Base-by-base conservation (phyloP, 345 rosid species). In the Sonneratia caseolaris region DNA sequence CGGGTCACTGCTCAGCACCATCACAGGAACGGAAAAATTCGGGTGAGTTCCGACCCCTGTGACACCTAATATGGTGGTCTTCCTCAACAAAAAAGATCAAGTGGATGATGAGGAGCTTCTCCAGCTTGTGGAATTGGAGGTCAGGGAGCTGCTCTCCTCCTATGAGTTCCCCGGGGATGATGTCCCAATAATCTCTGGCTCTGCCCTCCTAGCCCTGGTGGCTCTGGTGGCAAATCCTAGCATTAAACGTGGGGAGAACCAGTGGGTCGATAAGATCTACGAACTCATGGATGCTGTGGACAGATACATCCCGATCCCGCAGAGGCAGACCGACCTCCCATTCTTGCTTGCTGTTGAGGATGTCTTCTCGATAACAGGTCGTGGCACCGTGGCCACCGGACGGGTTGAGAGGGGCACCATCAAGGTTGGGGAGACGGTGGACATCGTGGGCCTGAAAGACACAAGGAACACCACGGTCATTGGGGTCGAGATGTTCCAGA, bases 31-130 rank as follows among this genome's bases (percentile, higher is more conserved):
- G n/a, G n/a, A n/a, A n/a, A n/a, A n/a, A n/a, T n/a, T n/a, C n/a
- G n/a, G n/a, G n/a, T n/a, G n/a, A n/a, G n/a, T n/a, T n/a, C n/a
- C n/a, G n/a, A n/a, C n/a, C n/a, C n/a, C n/a, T n/a, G n/a, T n/a
- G n/a, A n/a, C n/a, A n/a, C n/a, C n/a, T n/a, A 76, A 76, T 71
- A 76, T 76, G 78, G 78, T 76, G 71, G 78, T 75, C 27, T 75
- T 75, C 78, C 59, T 75, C 55, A 75, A 76, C 74, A 76, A 76
- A 64, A 74, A 76, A 64, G 78, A 76, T 70, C 78, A 76, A 42
- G 78, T 76, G n/a, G 78, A 76, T 55, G 78, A 76, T 18, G 78
- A 76, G 68, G 78, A 76, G 61, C 78, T 76, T 42, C 55, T 76
- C 55, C 71, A 76, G 74, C 78, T 75, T 19, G 78, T 75, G 6